phyloP scores from a whole-genome alignment of 805 yeast species.

The Saccharomycopsis lassenensis region DNA sequence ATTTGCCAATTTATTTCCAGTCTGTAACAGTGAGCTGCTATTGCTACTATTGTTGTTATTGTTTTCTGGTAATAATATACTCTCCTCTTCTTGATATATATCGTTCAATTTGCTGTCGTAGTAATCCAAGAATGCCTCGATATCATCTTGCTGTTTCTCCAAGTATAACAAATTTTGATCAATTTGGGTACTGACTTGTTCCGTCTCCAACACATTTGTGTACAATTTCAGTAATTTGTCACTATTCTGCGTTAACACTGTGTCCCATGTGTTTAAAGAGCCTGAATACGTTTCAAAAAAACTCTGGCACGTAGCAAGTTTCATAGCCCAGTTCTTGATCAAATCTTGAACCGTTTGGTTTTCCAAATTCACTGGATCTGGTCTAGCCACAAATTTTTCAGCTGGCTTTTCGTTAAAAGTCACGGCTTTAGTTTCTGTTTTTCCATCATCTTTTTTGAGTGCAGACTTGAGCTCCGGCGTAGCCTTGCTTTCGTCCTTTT shows the following conservation, averaged over 20 bases:
- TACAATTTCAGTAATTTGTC: constrained; percentile 72
- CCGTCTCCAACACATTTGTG: constrained; percentile 70
- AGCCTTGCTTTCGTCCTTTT: constrained; percentile 16
- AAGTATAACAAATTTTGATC: constrained; percentile 82
- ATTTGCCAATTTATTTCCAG: constrained; percentile 31
- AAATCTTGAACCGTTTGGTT: constrained; percentile 90
- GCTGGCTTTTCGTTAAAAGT: constrained; percentile 21
- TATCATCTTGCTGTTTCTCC: constrained; percentile 85
- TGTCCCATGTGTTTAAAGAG: constrained; percentile 79
- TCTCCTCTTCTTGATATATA: constrained; percentile 16
- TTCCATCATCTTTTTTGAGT: constrained; percentile 12
- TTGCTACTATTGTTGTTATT: constrained; percentile 2
- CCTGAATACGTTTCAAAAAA: constrained; percentile 68
- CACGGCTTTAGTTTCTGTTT: constrained; percentile 3
- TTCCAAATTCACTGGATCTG: constrained; percentile 66
- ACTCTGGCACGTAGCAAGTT: constrained; percentile 59
- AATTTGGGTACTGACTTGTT: constrained; percentile 70
- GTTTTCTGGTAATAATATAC: constrained; percentile 18
- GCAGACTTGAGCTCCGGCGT: constrained; percentile 19
- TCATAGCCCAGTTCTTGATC: constrained; percentile 87
- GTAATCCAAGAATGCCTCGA: constrained; percentile 69
- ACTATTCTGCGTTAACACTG: constrained; percentile 70
- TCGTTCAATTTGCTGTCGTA: constrained; percentile 67
- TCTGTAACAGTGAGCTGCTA: constrained; percentile 17
- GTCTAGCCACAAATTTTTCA: constrained; percentile 45